Evolutionary conservation across 164 flowering plant species (phyloP).

Genomic region (Stephania yunnanensis): DNA sequence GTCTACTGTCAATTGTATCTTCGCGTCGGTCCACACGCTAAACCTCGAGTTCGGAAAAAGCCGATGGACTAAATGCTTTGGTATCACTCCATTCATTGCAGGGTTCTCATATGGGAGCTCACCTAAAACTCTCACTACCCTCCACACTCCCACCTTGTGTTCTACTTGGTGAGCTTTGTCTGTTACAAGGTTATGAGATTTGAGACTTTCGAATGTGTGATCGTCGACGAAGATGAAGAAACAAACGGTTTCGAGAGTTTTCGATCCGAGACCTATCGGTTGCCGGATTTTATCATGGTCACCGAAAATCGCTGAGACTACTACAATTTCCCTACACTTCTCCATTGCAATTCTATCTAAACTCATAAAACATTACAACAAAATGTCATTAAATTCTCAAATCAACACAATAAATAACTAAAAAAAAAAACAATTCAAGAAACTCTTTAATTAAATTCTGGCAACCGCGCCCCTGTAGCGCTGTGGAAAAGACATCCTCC

Average conservation of each 20-base stretch:
- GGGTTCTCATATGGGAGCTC: slow-evolving; percentile 48
- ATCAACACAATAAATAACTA: too few relatives aligned
- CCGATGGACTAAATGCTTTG: slow-evolving; percentile 76
- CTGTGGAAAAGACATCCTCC: too few relatives aligned
- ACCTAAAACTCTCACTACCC: slow-evolving; percentile 46
- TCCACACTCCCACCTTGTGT: slow-evolving; percentile 63
- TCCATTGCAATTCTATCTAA: slow-evolving; percentile 75
- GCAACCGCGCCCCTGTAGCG: too few relatives aligned
- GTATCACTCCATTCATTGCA: slow-evolving; percentile 88
- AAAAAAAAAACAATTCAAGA: too few relatives aligned
- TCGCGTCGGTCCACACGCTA: slow-evolving; percentile 92
- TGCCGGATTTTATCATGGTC: slow-evolving; percentile 94
- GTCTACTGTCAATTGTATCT: slow-evolving; percentile 75
- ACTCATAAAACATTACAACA: neutral
- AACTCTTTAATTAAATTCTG: too few relatives aligned
- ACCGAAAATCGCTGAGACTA: slow-evolving; percentile 78
- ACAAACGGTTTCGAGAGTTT: slow-evolving; percentile 55
- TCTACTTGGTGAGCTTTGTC: slow-evolving; percentile 15
- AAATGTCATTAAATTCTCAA: neutral
- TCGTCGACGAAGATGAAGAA: slow-evolving; percentile 92
- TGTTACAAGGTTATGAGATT: slow-evolving; percentile 42
- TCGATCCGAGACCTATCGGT: slow-evolving; percentile 67
- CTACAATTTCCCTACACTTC: slow-evolving; percentile 60
- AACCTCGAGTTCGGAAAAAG: slow-evolving; percentile 77
- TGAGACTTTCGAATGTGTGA: slow-evolving; percentile 43